phyloP scores from a whole-genome alignment of 2,329 filamentous ascomycete species.

The Knoxdaviesia proteae region DNA sequence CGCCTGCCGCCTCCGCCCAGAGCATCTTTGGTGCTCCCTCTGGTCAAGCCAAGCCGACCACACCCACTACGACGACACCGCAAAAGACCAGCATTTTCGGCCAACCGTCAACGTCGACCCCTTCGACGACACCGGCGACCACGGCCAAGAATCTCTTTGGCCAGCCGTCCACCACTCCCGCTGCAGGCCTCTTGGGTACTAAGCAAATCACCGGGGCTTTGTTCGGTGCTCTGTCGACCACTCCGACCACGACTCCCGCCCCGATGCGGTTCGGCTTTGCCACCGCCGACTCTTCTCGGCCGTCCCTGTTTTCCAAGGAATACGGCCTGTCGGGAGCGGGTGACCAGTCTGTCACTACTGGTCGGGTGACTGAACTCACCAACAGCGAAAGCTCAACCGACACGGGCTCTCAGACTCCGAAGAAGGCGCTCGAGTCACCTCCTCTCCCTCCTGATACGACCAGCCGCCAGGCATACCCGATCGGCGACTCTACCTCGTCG shows the following conservation, averaged over 20 bases:
- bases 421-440: slow-evolving; percentile 9
- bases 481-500: slow-evolving; percentile 26
- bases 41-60: slow-evolving; percentile 1
- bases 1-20: slow-evolving; percentile 1
- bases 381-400: no score
- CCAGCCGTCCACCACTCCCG: no score
- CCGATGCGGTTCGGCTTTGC: slow-evolving; percentile 23
- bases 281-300: slow-evolving; percentile 7
- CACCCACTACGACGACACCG: not conserved
- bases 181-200: not conserved
- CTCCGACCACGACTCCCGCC: slow-evolving; percentile 30
- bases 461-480: slow-evolving; percentile 27
- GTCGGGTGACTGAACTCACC: no score
- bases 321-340: no score
- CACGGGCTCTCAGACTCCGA: no score
- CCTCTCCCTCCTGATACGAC: slow-evolving; percentile 34
- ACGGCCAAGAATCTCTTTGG: slow-evolving; percentile 1
- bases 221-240: slow-evolving; percentile 15
- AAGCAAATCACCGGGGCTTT: not conserved
- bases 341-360: no score
- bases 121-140: not conserved
- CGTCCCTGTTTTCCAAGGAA: no score
- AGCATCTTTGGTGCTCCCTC: slow-evolving; percentile 1
- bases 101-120: not conserved
- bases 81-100: slow-evolving; percentile 1